Base-by-base conservation (phyloP, 2,329 filamentous ascomycete genomes). In the Cordyceps militaris region DNA sequence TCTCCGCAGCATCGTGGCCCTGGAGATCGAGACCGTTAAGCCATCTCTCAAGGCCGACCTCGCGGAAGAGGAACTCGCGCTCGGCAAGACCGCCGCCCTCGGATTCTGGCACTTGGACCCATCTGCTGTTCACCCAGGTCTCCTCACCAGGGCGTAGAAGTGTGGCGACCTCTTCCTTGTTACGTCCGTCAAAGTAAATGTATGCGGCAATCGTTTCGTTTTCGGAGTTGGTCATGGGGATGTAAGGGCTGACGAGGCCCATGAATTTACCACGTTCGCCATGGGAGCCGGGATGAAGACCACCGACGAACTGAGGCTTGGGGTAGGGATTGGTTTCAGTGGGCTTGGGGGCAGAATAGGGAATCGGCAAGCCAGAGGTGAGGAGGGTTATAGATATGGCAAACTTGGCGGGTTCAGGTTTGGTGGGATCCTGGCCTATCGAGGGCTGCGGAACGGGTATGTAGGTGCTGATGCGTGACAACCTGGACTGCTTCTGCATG, bases 131-230 rank as follows among this genome's bases (percentile, higher is more conserved):
- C 24, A 99, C 95, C 94, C 94, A 99, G 2, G 94, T 99, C 74
- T 99, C 94, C 70, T 97, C 94, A 24, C 94, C 93, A 13, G 92
- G 88, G 57, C 94, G 82, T 54, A 99, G 78, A 58, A 99, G 77
- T 13, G 94, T 99, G 54, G 94, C 94, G 3, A 99, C 95, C 74
- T 99, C 94, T 71, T 99, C 94, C 72, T 99, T 99, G 60, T 84
- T 83, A 61, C 94, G 82, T 19, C 94, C 94, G 72, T 99, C 94
- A 69, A 99, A 99, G 76, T 99, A 99, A 65, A 99, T 97, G 72
- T 99, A 99, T 38, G 93, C 94, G 32, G 94, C 94, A 66, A 99
- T 93, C 14, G 94, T 99, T 76, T 99, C 94, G 72, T 97, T 96
- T 58, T 91, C 87, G 32, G 90, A 96, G 61, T 89, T 87, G 21